Evolutionary conservation across 2,329 filamentous ascomycete genomes (phyloP).

Genomic region (Rutstroemia sp.): DNA sequence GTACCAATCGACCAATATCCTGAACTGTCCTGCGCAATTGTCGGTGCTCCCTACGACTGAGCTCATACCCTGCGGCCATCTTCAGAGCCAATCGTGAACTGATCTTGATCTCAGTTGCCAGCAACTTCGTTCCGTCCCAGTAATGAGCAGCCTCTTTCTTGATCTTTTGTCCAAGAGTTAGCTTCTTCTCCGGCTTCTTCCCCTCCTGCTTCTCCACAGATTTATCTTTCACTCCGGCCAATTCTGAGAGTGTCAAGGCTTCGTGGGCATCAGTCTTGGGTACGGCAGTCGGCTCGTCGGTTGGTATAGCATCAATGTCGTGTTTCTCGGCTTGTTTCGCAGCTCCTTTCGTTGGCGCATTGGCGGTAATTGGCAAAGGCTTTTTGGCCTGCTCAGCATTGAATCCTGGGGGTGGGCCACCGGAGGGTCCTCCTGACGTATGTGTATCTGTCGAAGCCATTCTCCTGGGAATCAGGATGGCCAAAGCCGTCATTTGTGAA

Average conservation of each 20-base stretch:
- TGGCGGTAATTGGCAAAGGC: slow-evolving; percentile 38
- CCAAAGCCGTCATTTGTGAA: slow-evolving; percentile 39
- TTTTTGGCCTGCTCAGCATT: slow-evolving; percentile 63
- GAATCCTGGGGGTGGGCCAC: slow-evolving; percentile 62
- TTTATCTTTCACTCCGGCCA: slow-evolving; percentile 57
- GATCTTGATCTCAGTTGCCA: slow-evolving; percentile 88
- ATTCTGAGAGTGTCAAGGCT: slow-evolving; percentile 43
- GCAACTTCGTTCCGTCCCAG: slow-evolving; percentile 95
- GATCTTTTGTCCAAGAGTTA: slow-evolving; percentile 84
- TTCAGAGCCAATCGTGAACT: slow-evolving; percentile 86
- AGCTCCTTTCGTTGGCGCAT: slow-evolving; percentile 23
- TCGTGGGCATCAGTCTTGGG: slow-evolving; percentile 28
- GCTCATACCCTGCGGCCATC: slow-evolving; percentile 96
- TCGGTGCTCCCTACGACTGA: slow-evolving; percentile 85
- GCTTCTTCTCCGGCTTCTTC: slow-evolving; percentile 72
- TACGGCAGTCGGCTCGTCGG: slow-evolving; percentile 22
- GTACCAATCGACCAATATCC: slow-evolving; percentile 85
- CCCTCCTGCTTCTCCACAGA: slow-evolving; percentile 52
- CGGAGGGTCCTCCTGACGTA: slow-evolving; percentile 36
- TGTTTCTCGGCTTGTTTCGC: slow-evolving; percentile 18
- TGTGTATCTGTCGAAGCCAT: slow-evolving; percentile 53
- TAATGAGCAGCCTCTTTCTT: slow-evolving; percentile 93
- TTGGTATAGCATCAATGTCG: slow-evolving; percentile 22
- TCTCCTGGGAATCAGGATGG: slow-evolving; percentile 50
- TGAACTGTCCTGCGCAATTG: slow-evolving; percentile 91